Percentiles rank a stretch among this genome's conserved stretches.
Evolutionary conservation across 768 basidiomycete genomes (phyloP).

Genomic region (Kondoa subrosea): DNA sequence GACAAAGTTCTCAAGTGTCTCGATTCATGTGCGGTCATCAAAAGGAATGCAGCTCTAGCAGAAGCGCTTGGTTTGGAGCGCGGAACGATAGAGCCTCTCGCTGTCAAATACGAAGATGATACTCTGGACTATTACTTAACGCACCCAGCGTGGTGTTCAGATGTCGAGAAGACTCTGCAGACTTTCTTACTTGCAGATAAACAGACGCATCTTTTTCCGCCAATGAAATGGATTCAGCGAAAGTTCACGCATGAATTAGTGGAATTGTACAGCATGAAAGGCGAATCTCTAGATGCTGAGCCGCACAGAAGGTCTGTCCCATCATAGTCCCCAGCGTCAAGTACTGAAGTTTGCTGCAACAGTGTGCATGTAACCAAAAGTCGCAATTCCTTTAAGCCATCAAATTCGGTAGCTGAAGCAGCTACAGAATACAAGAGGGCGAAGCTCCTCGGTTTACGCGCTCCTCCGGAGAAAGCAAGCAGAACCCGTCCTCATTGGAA

Average conservation of each 20-base stretch:
- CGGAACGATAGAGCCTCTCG: conserved; percentile 31
- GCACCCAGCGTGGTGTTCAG: conserved; percentile 49
- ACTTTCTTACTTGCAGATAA: conserved; percentile 58
- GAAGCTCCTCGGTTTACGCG: background rate
- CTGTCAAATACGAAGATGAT: conserved; percentile 24
- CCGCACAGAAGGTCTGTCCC: conserved; percentile 42
- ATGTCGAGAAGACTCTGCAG: conserved; percentile 39
- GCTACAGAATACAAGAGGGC: conserved; percentile 5
- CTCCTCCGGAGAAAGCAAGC: conserved; percentile 8
- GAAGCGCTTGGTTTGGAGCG: conserved; percentile 74
- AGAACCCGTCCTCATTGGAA: conserved; percentile 17
- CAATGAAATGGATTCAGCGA: conserved; percentile 60
- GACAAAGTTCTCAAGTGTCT: conserved; percentile 50
- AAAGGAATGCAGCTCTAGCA: conserved; percentile 72
- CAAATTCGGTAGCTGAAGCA: conserved; percentile 18
- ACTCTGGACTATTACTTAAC: conserved; percentile 19
- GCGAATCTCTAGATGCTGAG: conserved; percentile 77
- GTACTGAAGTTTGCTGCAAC: conserved; percentile 9
- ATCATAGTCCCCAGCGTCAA: background rate
- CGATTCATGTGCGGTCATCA: conserved; percentile 63
- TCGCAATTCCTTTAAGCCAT: conserved; percentile 5
- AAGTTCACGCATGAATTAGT: conserved; percentile 68
- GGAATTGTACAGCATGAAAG: conserved; percentile 60
- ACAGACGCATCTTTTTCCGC: conserved; percentile 54
- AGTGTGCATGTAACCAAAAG: background rate